Conservation (phyloP, 331 rosid genomes). For the Rosa hybrid region DNA sequence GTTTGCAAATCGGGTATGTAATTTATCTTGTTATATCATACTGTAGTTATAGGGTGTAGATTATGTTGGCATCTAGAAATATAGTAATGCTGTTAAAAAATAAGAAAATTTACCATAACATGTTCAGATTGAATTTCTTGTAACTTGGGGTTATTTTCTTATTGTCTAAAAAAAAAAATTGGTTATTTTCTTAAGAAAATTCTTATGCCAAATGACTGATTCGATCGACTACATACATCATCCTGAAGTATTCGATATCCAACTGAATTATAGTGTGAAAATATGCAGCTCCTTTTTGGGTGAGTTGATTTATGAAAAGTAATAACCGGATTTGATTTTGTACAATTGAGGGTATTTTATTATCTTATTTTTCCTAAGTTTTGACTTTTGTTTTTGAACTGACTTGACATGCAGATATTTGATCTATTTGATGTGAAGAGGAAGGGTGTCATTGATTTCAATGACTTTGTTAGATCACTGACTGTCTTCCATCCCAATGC, state of each 20-base stretch:
- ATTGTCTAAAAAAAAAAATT: neutral
- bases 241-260: neutral
- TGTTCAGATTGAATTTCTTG: slow-evolving; percentile 5
- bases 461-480: slow-evolving; percentile 93
- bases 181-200: neutral
- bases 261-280: neutral
- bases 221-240: neutral
- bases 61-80: neutral
- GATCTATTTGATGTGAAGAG: slow-evolving; percentile 81
- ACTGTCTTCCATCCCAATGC: slow-evolving; percentile 83
- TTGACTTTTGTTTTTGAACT: slow-evolving; percentile 21
- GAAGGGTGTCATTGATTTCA: slow-evolving; percentile 79
- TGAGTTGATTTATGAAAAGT: too few species aligned
- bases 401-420: slow-evolving; percentile 57
- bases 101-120: neutral
- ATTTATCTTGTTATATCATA: neutral
- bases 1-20: slow-evolving; percentile 79
- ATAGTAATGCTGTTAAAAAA: neutral
- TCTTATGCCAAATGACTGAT: neutral
- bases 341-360: neutral
- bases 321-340: neutral
- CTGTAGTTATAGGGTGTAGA: neutral
- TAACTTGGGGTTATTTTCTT: neutral
- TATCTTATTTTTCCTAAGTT: neutral
- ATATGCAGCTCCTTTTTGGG: neutral